Conservation (phyloP, 441 rosid species). For the Populus hybrid region DNA sequence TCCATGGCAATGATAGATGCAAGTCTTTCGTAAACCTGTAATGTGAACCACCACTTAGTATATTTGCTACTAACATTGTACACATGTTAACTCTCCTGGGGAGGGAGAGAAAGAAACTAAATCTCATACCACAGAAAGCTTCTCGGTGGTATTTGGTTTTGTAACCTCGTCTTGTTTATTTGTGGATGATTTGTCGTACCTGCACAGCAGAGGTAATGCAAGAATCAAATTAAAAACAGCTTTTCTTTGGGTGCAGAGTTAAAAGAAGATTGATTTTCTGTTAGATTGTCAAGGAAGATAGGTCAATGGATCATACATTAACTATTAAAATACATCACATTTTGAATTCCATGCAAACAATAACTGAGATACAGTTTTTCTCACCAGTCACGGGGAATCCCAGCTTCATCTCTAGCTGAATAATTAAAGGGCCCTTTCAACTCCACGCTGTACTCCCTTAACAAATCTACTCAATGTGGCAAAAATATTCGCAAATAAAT, state of each 20-base stretch:
- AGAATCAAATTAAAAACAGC: neutral
- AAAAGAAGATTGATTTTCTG: neutral
- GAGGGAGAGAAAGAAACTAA: neutral
- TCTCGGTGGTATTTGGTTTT: slow-evolving; percentile 37
- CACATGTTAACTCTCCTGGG: neutral
- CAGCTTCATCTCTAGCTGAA: slow-evolving; percentile 80
- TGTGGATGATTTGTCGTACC: slow-evolving; percentile 58
- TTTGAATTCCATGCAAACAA: neutral
- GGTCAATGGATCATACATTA: neutral
- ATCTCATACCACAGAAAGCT: slow-evolving; percentile 58
- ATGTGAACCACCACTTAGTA: neutral
- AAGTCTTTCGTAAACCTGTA: slow-evolving; percentile 81
- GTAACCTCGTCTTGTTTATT: slow-evolving; percentile 31
- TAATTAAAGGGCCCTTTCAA: slow-evolving; percentile 92
- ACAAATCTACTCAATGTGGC: slow-evolving; percentile 46
- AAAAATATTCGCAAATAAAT: slow-evolving; percentile 17
- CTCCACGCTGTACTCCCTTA: slow-evolving; percentile 76
- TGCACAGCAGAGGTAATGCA: slow-evolving; percentile 19
- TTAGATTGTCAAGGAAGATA: neutral
- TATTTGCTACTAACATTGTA: neutral
- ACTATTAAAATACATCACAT: neutral
- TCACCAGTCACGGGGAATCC: slow-evolving; percentile 90
- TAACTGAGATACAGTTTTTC: slow-evolving; percentile 8
- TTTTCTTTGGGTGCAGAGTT: neutral
- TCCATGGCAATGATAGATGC: slow-evolving; percentile 76